phyloP scores from a whole-genome alignment of 306 rosid species.

The Hippophae rhamnoides region DNA sequence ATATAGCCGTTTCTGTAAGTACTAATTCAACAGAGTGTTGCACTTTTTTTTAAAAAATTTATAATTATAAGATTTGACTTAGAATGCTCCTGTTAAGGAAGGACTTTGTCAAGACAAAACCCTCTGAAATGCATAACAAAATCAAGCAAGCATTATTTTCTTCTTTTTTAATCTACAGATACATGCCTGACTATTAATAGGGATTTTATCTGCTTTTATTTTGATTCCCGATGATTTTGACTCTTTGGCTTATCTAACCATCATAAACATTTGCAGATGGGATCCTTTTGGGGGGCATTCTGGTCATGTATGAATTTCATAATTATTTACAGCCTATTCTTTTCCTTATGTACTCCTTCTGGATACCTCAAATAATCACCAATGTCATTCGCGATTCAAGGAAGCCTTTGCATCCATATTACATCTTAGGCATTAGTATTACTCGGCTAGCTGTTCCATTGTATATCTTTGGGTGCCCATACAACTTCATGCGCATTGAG shows the following conservation, averaged over 20 bases:
- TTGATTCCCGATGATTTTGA: too few relatives aligned
- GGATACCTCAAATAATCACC: slow-evolving; percentile 95
- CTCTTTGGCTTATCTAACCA: too few relatives aligned
- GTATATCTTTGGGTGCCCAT: slow-evolving; percentile 82
- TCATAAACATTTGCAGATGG: slow-evolving; percentile 56
- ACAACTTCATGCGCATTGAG: slow-evolving; percentile 89
- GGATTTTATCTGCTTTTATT: too few relatives aligned
- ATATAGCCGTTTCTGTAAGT: slow-evolving; percentile 97
- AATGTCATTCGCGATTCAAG: slow-evolving; percentile 85
- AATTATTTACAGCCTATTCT: slow-evolving; percentile 66
- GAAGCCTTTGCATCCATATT: slow-evolving; percentile 90
- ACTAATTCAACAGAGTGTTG: not conserved
- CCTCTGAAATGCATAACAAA: too few relatives aligned
- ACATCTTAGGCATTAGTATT: slow-evolving; percentile 73
- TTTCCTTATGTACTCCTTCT: slow-evolving; percentile 79
- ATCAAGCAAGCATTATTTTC: too few relatives aligned
- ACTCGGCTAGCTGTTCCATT: slow-evolving; percentile 87
- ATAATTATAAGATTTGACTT: too few relatives aligned
- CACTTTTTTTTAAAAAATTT: too few relatives aligned
- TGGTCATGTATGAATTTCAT: slow-evolving; percentile 90
- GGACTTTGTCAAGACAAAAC: too few relatives aligned
- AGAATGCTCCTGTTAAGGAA: too few relatives aligned
- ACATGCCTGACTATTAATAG: too few relatives aligned
- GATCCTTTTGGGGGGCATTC: slow-evolving; percentile 92
- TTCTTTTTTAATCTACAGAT: too few relatives aligned